Percentiles rank a stretch among this genome's conserved stretches.
Evolutionary conservation across 2,329 filamentous ascomycete species (phyloP).

Genomic region (Kalaharituber pfeilii): DNA sequence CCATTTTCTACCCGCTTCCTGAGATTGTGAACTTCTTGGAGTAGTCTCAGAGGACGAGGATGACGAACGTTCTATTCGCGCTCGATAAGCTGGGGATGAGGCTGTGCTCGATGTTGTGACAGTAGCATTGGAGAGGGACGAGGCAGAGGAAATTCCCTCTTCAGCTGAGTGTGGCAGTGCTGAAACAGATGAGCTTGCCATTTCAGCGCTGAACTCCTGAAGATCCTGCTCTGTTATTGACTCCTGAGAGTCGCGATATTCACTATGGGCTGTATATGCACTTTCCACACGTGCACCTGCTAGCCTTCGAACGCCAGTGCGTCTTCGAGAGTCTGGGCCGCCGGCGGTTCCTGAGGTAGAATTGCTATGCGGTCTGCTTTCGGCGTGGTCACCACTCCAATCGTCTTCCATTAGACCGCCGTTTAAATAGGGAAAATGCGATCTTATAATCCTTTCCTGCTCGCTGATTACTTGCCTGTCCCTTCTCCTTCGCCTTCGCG

Average conservation of each 20-base stretch:
- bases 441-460: conserved; percentile 18
- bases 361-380: neutral
- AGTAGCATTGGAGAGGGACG: conserved; percentile 9
- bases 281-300: too few species aligned
- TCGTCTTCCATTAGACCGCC: neutral
- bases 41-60: neutral
- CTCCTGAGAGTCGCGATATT: conserved; percentile 4
- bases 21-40: neutral
- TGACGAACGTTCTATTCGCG: neutral
- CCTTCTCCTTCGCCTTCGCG: conserved; percentile 26
- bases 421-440: conserved; percentile 15
- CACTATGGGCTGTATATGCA: too few species aligned
- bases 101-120: neutral
- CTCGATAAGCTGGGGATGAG: neutral
- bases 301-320: neutral
- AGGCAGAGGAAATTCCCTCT: conserved; percentile 12
- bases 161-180: neutral
- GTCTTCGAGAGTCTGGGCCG: neutral
- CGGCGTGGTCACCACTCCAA: neutral
- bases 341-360: neutral
- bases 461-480: conserved; percentile 9
- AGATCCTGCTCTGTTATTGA: conserved; percentile 15
- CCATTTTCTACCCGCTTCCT: conserved; percentile 19
- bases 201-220: conserved; percentile 11
- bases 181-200: neutral